Percentiles rank a stretch among this genome's conserved stretches.
These are phyloP conservation scores for Kokia cookei DNA, from an alignment of 441 rosid genomes.

Conservation along the genomic window DNA sequence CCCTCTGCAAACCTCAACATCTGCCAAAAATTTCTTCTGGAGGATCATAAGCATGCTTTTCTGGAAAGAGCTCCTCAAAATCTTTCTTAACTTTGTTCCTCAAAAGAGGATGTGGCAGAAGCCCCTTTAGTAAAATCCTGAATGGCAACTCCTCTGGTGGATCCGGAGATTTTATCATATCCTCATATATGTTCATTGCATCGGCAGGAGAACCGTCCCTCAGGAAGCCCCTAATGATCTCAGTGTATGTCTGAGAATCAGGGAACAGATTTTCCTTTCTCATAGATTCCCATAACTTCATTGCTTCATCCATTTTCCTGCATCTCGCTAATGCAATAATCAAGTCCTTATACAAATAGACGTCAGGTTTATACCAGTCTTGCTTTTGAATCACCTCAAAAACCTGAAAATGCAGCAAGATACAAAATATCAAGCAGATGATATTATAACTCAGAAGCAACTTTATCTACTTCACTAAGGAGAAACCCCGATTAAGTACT, in stretches of 20 bases:
- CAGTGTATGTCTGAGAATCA: conserved; percentile 87
- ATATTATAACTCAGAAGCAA: background rate
- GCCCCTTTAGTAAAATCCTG: conserved; percentile 84
- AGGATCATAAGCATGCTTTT: conserved; percentile 87
- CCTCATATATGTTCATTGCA: conserved; percentile 95
- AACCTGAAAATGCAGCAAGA: conserved; percentile 40
- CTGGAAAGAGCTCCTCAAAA: conserved; percentile 90
- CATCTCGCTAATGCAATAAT: conserved; percentile 58
- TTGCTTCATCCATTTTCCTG: conserved; percentile 82
- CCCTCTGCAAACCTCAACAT: conserved; percentile 33
- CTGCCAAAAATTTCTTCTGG: conserved; percentile 91
- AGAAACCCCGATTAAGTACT: background rate
- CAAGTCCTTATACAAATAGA: conserved; percentile 80
- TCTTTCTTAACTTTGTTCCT: conserved; percentile 94
- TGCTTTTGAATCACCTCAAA: conserved; percentile 72
- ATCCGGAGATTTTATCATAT: conserved; percentile 92
- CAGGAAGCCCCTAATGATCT: conserved; percentile 77
- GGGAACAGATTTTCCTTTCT: conserved; percentile 72
- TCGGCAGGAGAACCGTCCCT: conserved; percentile 88
- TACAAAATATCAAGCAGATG: conserved; percentile 2
- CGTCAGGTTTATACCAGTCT: conserved; percentile 88
- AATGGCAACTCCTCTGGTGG: conserved; percentile 93
- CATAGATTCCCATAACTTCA: conserved; percentile 72
- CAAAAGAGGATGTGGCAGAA: conserved; percentile 81
- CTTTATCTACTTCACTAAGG: background rate